These are phyloP conservation scores for Mortierella sp. DNA, from an alignment of 371 early-diverging fungal species.

Conservation along the genomic window DNA sequence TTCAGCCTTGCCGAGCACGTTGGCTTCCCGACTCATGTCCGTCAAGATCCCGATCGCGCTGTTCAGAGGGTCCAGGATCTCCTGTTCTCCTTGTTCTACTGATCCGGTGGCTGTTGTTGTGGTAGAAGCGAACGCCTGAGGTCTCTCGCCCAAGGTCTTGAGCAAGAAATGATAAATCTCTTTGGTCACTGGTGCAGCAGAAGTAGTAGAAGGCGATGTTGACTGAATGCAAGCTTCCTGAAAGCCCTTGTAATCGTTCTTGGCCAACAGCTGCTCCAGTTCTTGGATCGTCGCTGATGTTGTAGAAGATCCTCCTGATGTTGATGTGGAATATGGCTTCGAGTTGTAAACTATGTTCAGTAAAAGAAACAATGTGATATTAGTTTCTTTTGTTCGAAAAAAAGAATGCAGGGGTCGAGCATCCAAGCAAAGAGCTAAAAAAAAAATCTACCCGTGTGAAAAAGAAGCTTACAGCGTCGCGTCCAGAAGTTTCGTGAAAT, in stretches of 20 bases:
- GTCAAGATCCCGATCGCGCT: conserved; percentile 49
- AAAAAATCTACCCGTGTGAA: neutral
- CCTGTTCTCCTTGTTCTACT: neutral
- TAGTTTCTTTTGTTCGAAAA: neutral
- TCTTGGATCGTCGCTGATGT: conserved; percentile 25
- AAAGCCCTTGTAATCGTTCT: conserved; percentile 39
- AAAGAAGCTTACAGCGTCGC: conserved; percentile 3
- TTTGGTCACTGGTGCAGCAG: conserved; percentile 13
- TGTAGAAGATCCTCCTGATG: conserved; percentile 6
- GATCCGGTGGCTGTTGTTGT: neutral
- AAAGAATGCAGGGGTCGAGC: neutral
- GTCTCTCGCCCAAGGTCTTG: conserved; percentile 31
- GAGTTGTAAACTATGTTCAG: neutral
- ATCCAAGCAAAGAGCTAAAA: neutral
- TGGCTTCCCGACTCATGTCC: conserved; percentile 48
- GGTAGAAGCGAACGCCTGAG: conserved; percentile 30
- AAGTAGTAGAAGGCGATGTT: neutral
- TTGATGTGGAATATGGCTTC: conserved; percentile 5
- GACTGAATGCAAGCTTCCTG: conserved; percentile 29
- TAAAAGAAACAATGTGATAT: neutral
- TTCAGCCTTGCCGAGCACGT: conserved; percentile 24
- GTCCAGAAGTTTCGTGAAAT: conserved; percentile 1
- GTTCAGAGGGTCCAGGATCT: conserved; percentile 23
- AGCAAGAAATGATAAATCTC: conserved; percentile 44
- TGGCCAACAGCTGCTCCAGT: conserved; percentile 35